Evolutionary conservation across 176 grass and related monocot genomes (phyloP).

Genomic region (Zea mays): DNA sequence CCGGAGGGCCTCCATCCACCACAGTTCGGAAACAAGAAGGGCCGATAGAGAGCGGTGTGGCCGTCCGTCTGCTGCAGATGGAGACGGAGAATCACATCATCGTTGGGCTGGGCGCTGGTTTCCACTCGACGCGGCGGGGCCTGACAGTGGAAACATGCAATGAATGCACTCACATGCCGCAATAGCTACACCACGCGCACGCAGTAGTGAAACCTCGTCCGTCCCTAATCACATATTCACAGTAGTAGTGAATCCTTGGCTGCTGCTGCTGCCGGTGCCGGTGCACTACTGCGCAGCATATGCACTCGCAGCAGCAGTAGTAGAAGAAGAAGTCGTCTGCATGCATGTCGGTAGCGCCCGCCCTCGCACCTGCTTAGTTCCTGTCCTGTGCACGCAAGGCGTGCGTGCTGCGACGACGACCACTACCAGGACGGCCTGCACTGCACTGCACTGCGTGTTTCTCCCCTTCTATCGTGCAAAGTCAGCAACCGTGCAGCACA

Average conservation of each 20-base stretch:
- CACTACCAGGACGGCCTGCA: too few species aligned
- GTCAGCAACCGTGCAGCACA: too few species aligned
- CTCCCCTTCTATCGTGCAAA: too few species aligned
- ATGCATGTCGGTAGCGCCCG: too few species aligned
- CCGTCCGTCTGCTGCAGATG: background rate
- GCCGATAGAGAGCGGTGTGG: background rate
- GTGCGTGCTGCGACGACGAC: too few species aligned
- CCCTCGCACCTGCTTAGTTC: too few species aligned
- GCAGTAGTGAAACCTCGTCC: background rate
- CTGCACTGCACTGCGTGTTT: too few species aligned
- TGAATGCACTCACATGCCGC: constrained; percentile 34
- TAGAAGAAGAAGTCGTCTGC: too few species aligned
- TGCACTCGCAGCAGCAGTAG: too few species aligned
- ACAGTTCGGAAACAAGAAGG: too few species aligned
- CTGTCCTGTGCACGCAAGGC: too few species aligned
- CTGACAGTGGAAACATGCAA: background rate
- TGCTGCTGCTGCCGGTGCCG: background rate
- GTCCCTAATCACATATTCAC: background rate
- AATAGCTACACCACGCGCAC: background rate
- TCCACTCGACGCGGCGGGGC: background rate
- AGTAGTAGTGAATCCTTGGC: background rate
- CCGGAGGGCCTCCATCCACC: too few species aligned
- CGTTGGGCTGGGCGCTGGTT: background rate
- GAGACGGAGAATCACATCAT: background rate
- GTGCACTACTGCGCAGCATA: background rate